Percentiles rank a stretch among this genome's conserved stretches.
These are phyloP conservation scores for Podila verticillata DNA, from an alignment of 192 early-diverging fungal species.

Conservation along the genomic window DNA sequence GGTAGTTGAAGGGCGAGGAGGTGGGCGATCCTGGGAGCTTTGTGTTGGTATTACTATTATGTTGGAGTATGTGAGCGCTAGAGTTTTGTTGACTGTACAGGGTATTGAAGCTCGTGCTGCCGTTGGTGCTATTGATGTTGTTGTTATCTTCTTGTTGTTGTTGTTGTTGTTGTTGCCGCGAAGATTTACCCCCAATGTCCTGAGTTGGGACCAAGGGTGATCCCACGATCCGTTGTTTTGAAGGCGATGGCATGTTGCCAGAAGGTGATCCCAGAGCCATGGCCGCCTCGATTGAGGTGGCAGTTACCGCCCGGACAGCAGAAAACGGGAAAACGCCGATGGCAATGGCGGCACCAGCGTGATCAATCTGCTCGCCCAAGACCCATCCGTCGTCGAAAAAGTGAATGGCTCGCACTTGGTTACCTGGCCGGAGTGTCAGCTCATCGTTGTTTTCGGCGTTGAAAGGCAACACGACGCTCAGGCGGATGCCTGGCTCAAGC, in stretches of 20 bases:
- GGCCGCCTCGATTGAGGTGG: constrained; percentile 8
- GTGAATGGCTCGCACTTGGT: constrained; percentile 40
- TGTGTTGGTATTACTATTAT: constrained; percentile 24
- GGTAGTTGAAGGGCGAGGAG: constrained; percentile 23
- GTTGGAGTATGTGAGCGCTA: constrained; percentile 30
- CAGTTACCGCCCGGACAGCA: constrained; percentile 27
- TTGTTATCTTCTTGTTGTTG: constrained; percentile 2
- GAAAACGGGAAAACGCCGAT: constrained; percentile 27
- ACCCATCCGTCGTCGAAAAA: constrained; percentile 50
- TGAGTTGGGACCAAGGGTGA: constrained; percentile 33
- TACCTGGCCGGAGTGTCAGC: constrained; percentile 40
- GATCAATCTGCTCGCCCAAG: constrained; percentile 46
- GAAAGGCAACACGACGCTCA: constrained; percentile 34
- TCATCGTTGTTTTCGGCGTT: constrained; percentile 31
- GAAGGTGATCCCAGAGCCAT: neutral
- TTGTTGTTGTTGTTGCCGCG: constrained; percentile 17
- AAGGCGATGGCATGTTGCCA: constrained; percentile 22
- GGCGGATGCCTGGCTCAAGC: constrained; percentile 26
- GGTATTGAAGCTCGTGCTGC: constrained; percentile 39
- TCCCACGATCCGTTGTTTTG: constrained; percentile 27
- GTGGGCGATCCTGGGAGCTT: constrained; percentile 40
- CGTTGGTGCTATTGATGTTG: constrained; percentile 6
- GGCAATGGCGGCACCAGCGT: constrained; percentile 22
- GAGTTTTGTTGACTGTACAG: constrained; percentile 48
- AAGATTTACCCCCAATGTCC: constrained; percentile 25